phyloP scores from a whole-genome alignment of 305 asterid genomes.

The Monarda citriodora region DNA sequence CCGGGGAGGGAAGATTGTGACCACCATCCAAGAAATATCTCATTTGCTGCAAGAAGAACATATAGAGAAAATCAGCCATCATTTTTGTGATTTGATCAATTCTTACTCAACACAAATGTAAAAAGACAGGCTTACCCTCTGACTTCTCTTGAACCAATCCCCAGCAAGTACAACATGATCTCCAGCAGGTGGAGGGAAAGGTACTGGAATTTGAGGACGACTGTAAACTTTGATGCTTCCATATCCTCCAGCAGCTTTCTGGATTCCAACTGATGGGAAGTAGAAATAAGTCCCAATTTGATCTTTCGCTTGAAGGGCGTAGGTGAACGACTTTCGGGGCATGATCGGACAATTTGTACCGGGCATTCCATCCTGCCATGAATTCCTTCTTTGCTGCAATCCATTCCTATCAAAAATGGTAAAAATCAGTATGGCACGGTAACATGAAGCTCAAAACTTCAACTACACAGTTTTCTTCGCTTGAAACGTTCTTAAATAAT shows the following conservation, averaged over 20 bases:
- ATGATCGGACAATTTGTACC: slow-evolving; percentile 93
- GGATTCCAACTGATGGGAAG: slow-evolving; percentile 85
- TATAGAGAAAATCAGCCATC: slow-evolving; percentile 8
- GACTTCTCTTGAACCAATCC: slow-evolving; percentile 88
- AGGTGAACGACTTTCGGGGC: slow-evolving; percentile 88
- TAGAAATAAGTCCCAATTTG: slow-evolving; percentile 95
- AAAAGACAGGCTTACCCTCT: slow-evolving; percentile 55
- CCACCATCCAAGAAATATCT: slow-evolving; percentile 80
- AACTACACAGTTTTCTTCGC: no score
- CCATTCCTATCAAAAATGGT: slow-evolving; percentile 66
- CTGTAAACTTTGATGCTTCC: slow-evolving; percentile 88
- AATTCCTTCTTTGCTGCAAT: slow-evolving; percentile 90
- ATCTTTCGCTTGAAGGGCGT: slow-evolving; percentile 87
- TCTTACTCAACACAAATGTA: not conserved
- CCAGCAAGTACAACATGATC: slow-evolving; percentile 83
- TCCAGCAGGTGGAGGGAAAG: slow-evolving; percentile 80
- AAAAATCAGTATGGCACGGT: not conserved
- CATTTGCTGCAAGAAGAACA: slow-evolving; percentile 54
- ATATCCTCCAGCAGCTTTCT: slow-evolving; percentile 92
- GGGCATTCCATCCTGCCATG: slow-evolving; percentile 88
- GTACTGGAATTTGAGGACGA: slow-evolving; percentile 91
- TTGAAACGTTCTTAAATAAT: not conserved
- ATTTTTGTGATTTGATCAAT: not conserved
- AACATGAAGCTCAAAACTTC: not conserved
- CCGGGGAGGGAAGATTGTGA: slow-evolving; percentile 84